phyloP scores from a whole-genome alignment of 805 yeast genomes.

The Pichia rugopelliculosa region DNA sequence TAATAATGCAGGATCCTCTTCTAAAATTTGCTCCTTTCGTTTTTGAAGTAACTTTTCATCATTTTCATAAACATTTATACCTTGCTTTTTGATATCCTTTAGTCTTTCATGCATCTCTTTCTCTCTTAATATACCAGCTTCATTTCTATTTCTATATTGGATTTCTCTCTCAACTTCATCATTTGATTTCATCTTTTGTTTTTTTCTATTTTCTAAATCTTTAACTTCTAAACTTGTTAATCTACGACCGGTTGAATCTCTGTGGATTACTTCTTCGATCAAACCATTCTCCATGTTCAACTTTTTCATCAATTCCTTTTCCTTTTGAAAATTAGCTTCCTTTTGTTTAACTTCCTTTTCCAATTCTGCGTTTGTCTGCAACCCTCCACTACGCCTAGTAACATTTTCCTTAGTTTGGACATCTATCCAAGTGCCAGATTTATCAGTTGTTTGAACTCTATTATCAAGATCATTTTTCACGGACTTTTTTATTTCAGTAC shows the following conservation, averaged over 20 bases:
- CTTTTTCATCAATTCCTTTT: conserved; percentile 21
- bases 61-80: conserved; percentile 29
- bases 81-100: conserved; percentile 19
- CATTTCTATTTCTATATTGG: conserved; percentile 30
- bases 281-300: conserved; percentile 2
- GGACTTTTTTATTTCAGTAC: background rate
- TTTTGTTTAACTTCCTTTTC: conserved; percentile 26
- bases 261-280: conserved; percentile 36
- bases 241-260: conserved; percentile 55
- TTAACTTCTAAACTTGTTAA: background rate
- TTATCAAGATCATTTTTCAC: background rate
- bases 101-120: conserved; percentile 30
- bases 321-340: conserved; percentile 18
- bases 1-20: conserved; percentile 59
- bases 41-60: conserved; percentile 33
- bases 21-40: conserved; percentile 28
- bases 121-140: conserved; percentile 32
- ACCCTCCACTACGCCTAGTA: conserved; percentile 33
- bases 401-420: background rate
- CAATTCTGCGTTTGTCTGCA: conserved; percentile 41
- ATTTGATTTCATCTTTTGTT: conserved; percentile 12
- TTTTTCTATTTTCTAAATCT: background rate
- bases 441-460: background rate
- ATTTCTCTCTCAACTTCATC: conserved; percentile 23
- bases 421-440: background rate